Percentiles rank a stretch among this genome's conserved stretches.
phyloP scores from a whole-genome alignment of 768 basidiomycete genomes.

The Boletellus emodensis region DNA sequence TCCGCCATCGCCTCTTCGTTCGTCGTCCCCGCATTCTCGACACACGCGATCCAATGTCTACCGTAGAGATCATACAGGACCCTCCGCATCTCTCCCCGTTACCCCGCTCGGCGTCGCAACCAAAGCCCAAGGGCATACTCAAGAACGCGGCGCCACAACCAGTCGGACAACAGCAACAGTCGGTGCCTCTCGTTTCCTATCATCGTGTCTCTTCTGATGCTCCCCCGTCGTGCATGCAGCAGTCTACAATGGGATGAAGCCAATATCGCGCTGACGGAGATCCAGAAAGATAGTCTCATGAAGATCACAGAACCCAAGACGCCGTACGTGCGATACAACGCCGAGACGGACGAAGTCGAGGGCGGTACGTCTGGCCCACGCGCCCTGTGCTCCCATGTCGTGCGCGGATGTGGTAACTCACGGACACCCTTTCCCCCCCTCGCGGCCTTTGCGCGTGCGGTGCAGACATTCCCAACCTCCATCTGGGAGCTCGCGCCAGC shows the following conservation, averaged over 20 bases:
- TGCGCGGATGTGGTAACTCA: too few species aligned
- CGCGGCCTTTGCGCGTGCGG: neutral
- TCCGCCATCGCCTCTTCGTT: neutral
- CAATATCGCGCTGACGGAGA: constrained; percentile 88
- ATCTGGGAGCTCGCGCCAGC: constrained; percentile 40
- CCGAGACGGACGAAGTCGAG: constrained; percentile 80
- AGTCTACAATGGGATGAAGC: constrained; percentile 95
- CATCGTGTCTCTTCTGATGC: neutral
- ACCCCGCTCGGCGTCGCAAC: constrained; percentile 60
- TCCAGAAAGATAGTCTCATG: constrained; percentile 94
- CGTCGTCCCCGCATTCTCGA: neutral
- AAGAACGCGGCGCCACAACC: constrained; percentile 66
- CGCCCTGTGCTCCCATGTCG: too few species aligned
- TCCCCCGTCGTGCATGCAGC: constrained; percentile 21
- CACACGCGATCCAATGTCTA: constrained; percentile 19
- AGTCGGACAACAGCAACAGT: constrained; percentile 48
- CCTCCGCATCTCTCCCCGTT: constrained; percentile 45
- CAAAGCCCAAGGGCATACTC: constrained; percentile 83
- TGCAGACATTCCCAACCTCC: constrained; percentile 80
- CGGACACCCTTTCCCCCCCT: too few species aligned
- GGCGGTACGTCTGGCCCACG: constrained; percentile 54
- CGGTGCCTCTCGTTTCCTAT: constrained; percentile 20
- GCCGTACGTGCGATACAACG: constrained; percentile 88
- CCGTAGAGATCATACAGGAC: constrained; percentile 35
- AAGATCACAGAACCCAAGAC: constrained; percentile 99